Percentiles rank a stretch among this genome's conserved stretches.
Evolutionary conservation across 1,284 basidiomycete species (phyloP).

Genomic region (Pterulicium gracile): DNA sequence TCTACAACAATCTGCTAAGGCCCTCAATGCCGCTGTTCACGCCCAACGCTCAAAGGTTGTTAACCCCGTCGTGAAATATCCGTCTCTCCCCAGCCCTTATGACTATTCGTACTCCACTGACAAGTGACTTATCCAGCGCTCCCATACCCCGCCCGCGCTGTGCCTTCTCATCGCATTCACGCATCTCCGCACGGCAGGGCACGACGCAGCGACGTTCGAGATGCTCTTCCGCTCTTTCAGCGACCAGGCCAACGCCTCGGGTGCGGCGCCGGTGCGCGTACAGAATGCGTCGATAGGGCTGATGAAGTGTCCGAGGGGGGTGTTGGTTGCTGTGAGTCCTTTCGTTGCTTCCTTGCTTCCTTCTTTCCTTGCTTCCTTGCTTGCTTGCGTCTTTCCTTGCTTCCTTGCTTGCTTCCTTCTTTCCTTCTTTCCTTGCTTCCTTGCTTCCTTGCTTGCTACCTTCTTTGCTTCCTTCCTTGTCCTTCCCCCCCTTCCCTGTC

Average conservation of each 20-base stretch:
- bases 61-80: too few species aligned
- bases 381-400: too few species aligned
- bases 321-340: slow-evolving; percentile 47
- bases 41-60: too few species aligned
- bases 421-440: too few species aligned
- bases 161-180: slow-evolving; percentile 63
- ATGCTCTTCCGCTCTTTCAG: slow-evolving; percentile 64
- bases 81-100: too few species aligned
- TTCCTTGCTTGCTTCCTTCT: too few species aligned
- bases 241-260: slow-evolving; percentile 55
- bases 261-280: slow-evolving; percentile 61
- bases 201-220: slow-evolving; percentile 65
- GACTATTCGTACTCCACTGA: too few species aligned
- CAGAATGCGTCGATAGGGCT: slow-evolving; percentile 68
- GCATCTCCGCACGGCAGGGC: slow-evolving; percentile 55
- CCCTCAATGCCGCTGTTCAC: too few species aligned
- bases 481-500: too few species aligned
- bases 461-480: slow-evolving; percentile 3
- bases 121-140: slow-evolving; percentile 48
- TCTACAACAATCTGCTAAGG: too few species aligned
- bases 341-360: neutral
- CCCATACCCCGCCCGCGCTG: slow-evolving; percentile 60
- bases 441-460: too few species aligned
- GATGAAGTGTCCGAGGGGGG: slow-evolving; percentile 48
- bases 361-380: too few species aligned